These are phyloP conservation scores for Sordaria brevicollis DNA, from an alignment of 495 filamentous ascomycete genomes.

Conservation along the genomic window DNA sequence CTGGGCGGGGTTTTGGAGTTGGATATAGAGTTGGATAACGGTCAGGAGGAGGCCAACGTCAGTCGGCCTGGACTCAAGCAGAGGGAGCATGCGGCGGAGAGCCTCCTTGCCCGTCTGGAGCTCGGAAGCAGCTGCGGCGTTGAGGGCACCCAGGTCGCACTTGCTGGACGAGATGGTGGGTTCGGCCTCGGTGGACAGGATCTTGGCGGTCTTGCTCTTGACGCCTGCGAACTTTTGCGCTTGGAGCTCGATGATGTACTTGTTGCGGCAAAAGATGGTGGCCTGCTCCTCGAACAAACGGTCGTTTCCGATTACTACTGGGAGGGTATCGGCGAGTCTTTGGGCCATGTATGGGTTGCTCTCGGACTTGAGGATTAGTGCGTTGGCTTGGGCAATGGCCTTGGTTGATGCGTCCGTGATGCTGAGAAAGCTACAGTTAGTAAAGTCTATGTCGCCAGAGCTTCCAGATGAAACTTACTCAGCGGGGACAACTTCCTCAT, in stretches of 20 bases:
- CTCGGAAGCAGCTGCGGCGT: slow-evolving; percentile 65
- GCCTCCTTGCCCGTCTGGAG: slow-evolving; percentile 54
- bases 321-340: slow-evolving; percentile 50
- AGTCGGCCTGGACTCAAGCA: slow-evolving; percentile 66
- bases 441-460: not conserved
- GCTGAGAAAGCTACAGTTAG: slow-evolving; percentile 34
- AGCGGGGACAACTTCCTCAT: slow-evolving; percentile 44
- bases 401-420: slow-evolving; percentile 70
- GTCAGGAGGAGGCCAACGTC: slow-evolving; percentile 81
- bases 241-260: slow-evolving; percentile 62
- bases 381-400: slow-evolving; percentile 71
- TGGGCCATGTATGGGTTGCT: slow-evolving; percentile 73
- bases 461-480: slow-evolving; percentile 20
- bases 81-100: slow-evolving; percentile 59
- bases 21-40: slow-evolving; percentile 73
- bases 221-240: slow-evolving; percentile 69
- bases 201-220: slow-evolving; percentile 50
- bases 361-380: slow-evolving; percentile 46
- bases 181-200: slow-evolving; percentile 38
- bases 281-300: slow-evolving; percentile 70
- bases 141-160: slow-evolving; percentile 62
- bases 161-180: slow-evolving; percentile 44
- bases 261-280: slow-evolving; percentile 56
- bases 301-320: slow-evolving; percentile 51
- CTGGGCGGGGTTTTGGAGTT: slow-evolving; percentile 60